Evolutionary conservation across 768 basidiomycete species (phyloP).

Genomic region (Termitomyces sp.): DNA sequence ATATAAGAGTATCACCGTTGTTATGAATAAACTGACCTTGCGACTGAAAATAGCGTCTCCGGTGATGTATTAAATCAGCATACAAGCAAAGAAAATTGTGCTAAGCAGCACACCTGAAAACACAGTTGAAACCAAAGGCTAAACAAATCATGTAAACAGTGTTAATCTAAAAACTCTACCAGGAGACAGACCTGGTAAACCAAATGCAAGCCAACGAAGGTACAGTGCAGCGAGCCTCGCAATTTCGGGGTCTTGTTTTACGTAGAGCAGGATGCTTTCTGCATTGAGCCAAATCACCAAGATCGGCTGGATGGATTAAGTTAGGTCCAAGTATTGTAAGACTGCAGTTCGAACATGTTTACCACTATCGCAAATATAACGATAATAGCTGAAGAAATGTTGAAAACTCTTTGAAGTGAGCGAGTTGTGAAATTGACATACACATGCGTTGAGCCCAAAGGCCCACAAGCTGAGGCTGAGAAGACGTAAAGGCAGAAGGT

Average conservation of each 20-base stretch:
- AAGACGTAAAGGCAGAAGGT: slow-evolving; percentile 90
- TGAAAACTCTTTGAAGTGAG: background rate
- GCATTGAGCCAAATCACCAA: slow-evolving; percentile 74
- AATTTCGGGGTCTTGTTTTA: slow-evolving; percentile 80
- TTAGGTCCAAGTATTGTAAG: slow-evolving; percentile 14
- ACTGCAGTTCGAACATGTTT: slow-evolving; percentile 17
- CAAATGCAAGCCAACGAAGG: slow-evolving; percentile 66
- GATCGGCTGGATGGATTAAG: slow-evolving; percentile 44
- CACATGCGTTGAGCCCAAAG: slow-evolving; percentile 89
- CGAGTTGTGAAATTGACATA: slow-evolving; percentile 26
- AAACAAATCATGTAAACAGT: background rate
- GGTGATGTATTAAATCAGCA: background rate
- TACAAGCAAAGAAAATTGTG: background rate
- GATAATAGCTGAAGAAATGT: slow-evolving; percentile 46
- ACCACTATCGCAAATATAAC: slow-evolving; percentile 54
- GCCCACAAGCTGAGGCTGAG: slow-evolving; percentile 79
- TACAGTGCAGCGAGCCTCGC: slow-evolving; percentile 72
- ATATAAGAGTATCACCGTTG: too few relatives aligned
- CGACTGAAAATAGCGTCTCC: slow-evolving; percentile 70
- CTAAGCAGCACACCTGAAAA: slow-evolving; percentile 30
- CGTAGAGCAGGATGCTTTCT: slow-evolving; percentile 66
- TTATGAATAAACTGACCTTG: slow-evolving; percentile 43
- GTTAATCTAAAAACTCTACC: background rate
- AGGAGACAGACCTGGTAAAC: slow-evolving; percentile 54
- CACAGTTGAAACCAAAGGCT: slow-evolving; percentile 47